These are phyloP conservation scores for Berberis vulgaris DNA, from an alignment of 164 flowering plant species.

Conservation along the genomic window DNA sequence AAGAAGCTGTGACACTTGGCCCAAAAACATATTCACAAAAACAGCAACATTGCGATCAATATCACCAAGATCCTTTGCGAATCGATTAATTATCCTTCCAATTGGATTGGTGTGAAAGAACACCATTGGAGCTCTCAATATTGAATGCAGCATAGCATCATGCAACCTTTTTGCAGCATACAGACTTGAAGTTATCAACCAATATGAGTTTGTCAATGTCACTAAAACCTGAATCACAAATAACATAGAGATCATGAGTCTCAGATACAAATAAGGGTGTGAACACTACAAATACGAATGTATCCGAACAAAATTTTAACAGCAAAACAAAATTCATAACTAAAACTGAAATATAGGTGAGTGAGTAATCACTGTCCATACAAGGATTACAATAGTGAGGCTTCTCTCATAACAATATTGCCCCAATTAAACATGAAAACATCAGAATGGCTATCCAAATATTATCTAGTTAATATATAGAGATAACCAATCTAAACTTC, in stretches of 20 bases:
- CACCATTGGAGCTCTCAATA: slow-evolving; percentile 95
- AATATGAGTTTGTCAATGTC: slow-evolving; percentile 72
- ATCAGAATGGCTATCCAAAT: no score
- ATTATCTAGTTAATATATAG: no score
- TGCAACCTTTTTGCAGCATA: slow-evolving; percentile 92
- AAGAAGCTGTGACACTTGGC: slow-evolving; percentile 75
- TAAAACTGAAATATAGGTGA: no score
- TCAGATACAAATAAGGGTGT: no score
- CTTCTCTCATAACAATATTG: no score
- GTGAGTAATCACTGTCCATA: no score
- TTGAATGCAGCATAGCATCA: slow-evolving; percentile 82
- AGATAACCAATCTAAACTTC: no score
- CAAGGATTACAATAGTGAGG: no score
- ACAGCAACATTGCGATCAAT: slow-evolving; percentile 86
- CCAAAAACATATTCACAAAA: slow-evolving; percentile 69
- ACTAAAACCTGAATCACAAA: slow-evolving; percentile 59
- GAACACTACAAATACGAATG: no score
- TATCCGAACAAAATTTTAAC: no score
- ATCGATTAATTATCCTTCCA: slow-evolving; percentile 90
- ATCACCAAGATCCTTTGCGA: slow-evolving; percentile 95
- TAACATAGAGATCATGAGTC: neutral
- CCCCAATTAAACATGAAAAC: no score
- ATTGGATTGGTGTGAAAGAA: slow-evolving; percentile 96
- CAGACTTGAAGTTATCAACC: slow-evolving; percentile 85
- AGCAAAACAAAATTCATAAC: no score